Base-by-base conservation (phyloP, 2,329 filamentous ascomycete genomes). In the Scytalidium lignicola region DNA sequence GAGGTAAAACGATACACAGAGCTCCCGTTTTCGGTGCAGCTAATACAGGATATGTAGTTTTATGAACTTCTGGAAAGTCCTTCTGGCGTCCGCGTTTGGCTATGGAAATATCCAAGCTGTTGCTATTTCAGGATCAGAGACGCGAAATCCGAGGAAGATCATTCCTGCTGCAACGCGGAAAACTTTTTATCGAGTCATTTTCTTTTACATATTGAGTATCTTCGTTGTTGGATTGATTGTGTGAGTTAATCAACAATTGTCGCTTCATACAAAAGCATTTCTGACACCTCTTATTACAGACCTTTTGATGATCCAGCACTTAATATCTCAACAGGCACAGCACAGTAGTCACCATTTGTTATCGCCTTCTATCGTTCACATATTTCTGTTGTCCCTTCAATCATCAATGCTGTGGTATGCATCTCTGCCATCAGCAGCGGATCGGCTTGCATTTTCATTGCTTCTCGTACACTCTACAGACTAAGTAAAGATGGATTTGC, bases 401-500 rank as follows among this genome's bases (percentile, higher is more conserved):
- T 90, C 47, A 82, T 90, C 66, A 90, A 90, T 63, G 86, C 85
- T 39, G 74, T 89, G 37, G 83, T 90, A 58, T 74, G 89, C 58
- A 86, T 82, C 0, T 85, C 82, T 0, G 84, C 83, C 0, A 83
- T 80, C 66, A 87, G 83, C 0, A 76, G 83, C 0, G 83, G 79
- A 0, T 89, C 88, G 56, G 81, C 85, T 41, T 37, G 40, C 13
- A 70, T 89, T 28, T 69, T 73, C 44, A 70, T 78, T 0, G 79
- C 78, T 19, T 81, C 79, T 0, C 74, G 80, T 40, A 78, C 79
- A 26, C 67, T 83, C 8, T 78, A 80, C 53, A 77, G 74, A 6
- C 68, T 83, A 47, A 79, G 80, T 0, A 71, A 80, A 10, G 79
- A 83, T 62, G 68, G 69, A 18, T 78, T 82, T 51, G 74, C 80